Evolutionary conservation across 116 monocot species (phyloP).

Genomic region (Papilionanthe hybrid): DNA sequence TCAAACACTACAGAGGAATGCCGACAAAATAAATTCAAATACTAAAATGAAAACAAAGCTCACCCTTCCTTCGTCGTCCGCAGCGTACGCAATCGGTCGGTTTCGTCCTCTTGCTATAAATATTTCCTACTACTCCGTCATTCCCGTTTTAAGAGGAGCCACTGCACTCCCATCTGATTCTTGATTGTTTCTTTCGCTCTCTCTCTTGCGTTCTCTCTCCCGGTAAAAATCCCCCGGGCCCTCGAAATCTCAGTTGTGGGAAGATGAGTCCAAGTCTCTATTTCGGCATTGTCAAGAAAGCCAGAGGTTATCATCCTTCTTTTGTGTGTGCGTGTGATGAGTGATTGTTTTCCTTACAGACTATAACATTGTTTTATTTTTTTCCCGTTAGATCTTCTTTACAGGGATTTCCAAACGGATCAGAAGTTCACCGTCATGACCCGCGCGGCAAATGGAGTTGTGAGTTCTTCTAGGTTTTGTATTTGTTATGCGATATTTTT

Average conservation of each 20-base stretch:
- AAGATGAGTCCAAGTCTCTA: conserved; percentile 58
- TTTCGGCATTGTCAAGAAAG: conserved; percentile 60
- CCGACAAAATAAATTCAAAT: no score
- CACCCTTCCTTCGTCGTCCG: no score
- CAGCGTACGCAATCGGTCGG: no score
- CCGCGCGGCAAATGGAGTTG: conserved; percentile 50
- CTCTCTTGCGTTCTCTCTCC: no score
- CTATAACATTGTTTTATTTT: background rate
- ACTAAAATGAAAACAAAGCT: no score
- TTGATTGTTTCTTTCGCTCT: no score
- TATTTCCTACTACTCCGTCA: no score
- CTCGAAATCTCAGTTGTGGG: background rate
- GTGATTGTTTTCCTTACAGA: background rate
- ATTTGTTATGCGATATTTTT: conserved; percentile 2
- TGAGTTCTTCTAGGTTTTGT: conserved; percentile 20
- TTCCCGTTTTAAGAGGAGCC: no score
- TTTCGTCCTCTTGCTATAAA: no score
- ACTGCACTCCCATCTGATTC: no score
- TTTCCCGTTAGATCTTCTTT: conserved; percentile 43
- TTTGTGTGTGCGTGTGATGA: background rate
- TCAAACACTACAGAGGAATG: no score
- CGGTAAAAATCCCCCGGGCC: no score
- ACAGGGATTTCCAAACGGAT: conserved; percentile 60
- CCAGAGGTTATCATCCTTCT: conserved; percentile 43
- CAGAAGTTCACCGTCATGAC: conserved; percentile 58